These are phyloP conservation scores for Barnettozyma hawaiiensis DNA, from an alignment of 1,139 yeast species.

Conservation along the genomic window DNA sequence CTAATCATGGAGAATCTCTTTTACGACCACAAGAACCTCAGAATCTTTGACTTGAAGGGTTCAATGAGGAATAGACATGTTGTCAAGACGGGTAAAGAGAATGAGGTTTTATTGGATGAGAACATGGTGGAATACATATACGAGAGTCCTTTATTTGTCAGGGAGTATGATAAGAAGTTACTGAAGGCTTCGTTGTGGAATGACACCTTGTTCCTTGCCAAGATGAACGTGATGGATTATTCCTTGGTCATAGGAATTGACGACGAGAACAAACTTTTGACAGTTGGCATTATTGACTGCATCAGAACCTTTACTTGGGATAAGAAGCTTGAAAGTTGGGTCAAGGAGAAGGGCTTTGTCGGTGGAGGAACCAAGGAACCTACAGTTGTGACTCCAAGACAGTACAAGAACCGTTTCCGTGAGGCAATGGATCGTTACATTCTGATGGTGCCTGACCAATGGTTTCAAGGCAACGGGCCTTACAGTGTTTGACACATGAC, in stretches of 20 bases:
- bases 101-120: conserved; percentile 91
- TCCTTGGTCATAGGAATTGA: conserved; percentile 92
- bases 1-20: conserved; percentile 94
- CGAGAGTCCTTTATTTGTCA: conserved; percentile 90
- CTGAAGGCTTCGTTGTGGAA: conserved; percentile 88
- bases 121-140: conserved; percentile 97
- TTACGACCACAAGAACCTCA: conserved; percentile 72
- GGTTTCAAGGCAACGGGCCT: conserved; percentile 42
- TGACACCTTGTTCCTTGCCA: conserved; percentile 88
- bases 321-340: conserved; percentile 97
- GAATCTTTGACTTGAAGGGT: conserved; percentile 94
- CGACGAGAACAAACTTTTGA: conserved; percentile 55
- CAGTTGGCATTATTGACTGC: conserved; percentile 95
- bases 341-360: conserved; percentile 86
- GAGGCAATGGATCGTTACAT: conserved; percentile 98
- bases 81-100: conserved; percentile 90
- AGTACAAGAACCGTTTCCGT: conserved; percentile 85
- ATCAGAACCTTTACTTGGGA: conserved; percentile 98
- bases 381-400: conserved; percentile 94
- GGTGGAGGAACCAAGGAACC: conserved; percentile 91
- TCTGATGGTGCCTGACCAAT: conserved; percentile 87
- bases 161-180: conserved; percentile 84
- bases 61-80: conserved; percentile 97
- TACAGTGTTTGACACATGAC: conserved; percentile 5
- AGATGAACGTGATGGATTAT: conserved; percentile 99